Base-by-base conservation (phyloP, 352 stramenopile genomes). In the Pythium dissotocum region DNA sequence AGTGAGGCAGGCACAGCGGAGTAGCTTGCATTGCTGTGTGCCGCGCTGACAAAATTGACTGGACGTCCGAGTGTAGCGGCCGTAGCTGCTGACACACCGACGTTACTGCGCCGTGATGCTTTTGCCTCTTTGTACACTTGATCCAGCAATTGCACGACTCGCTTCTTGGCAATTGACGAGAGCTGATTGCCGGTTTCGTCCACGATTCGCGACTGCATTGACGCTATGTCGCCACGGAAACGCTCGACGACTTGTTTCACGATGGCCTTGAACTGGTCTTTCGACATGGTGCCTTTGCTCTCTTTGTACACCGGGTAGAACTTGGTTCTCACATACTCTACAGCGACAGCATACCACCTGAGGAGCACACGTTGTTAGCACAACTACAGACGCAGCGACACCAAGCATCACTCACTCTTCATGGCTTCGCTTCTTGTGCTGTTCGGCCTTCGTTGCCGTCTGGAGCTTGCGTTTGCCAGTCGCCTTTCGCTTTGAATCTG, bases 241-340 rank as follows among this genome's bases (percentile, higher is more conserved):
- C 82, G 38, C 12, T 82, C 64, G 6, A 77, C 48, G 7, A 91
- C 85, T 67, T 90, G 70, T 67, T 90, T 93, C 2, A 93, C 84
- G 33, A 95, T 87, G n/a, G 58, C 46, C 55, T 92, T 95, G 66
- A 93, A 95, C 0, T 76, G 78, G 32, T 95, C 87, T 68, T 88
- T 86, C 4, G 85, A 82, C 56, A 95, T 76, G 16, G 80, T 78
- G 2, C 81, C 79, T 21, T 73, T 73, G 38, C 66, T 77, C 18
- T 87, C 71, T 32, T 92, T 92, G 76, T 93, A 93, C 2, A 90
- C 61, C 1, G 87, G 87, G 60, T 95, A 93, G 24, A 95, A 54
- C 64, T 93, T 93, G 0, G 67, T 70, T 48, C 94, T 95, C 12
- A 94, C 83, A 36, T 94, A 92, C 52, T 87, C 79, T n/a, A 93